A percentile compares a stretch with the other conserved stretches of the same genome.
Evolutionary conservation across 139 green algal species (phyloP).

Genomic region (Micromonas pusilla): DNA sequence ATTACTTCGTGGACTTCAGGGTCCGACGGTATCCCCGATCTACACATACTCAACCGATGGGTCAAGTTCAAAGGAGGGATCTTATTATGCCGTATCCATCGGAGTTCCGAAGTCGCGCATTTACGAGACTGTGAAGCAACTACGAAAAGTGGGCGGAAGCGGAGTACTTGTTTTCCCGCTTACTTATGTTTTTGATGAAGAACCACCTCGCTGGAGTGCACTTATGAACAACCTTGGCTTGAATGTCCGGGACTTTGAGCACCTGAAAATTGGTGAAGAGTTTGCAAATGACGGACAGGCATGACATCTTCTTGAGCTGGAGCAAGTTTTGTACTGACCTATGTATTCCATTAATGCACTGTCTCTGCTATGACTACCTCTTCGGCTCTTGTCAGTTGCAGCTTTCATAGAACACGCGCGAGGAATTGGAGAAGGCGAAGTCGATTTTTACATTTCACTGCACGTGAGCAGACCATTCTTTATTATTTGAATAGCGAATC

Average conservation of each 20-base stretch:
- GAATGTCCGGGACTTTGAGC: neutral
- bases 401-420: too few relatives aligned
- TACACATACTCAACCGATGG: slow-evolving; percentile 40
- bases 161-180: slow-evolving; percentile 93
- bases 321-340: too few relatives aligned
- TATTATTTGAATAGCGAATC: too few relatives aligned
- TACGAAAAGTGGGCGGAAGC: slow-evolving; percentile 58
- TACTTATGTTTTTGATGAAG: slow-evolving; percentile 99
- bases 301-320: too few relatives aligned
- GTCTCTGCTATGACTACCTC: too few relatives aligned
- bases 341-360: too few relatives aligned
- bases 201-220: slow-evolving; percentile 71
- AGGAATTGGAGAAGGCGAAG: too few relatives aligned
- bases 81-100: neutral
- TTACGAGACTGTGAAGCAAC: slow-evolving; percentile 20
- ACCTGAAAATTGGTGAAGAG: too few relatives aligned
- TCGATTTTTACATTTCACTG: too few relatives aligned
- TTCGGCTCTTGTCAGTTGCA: too few relatives aligned
- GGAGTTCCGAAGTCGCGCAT: neutral
- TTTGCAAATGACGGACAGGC: too few relatives aligned
- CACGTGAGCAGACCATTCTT: too few relatives aligned
- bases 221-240: slow-evolving; percentile 64
- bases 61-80: neutral
- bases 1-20: slow-evolving; percentile 44
- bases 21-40: slow-evolving; percentile 80